Conservation (phyloP, 108 stramenopile species). For the Stephanodiscus minutulus region DNA sequence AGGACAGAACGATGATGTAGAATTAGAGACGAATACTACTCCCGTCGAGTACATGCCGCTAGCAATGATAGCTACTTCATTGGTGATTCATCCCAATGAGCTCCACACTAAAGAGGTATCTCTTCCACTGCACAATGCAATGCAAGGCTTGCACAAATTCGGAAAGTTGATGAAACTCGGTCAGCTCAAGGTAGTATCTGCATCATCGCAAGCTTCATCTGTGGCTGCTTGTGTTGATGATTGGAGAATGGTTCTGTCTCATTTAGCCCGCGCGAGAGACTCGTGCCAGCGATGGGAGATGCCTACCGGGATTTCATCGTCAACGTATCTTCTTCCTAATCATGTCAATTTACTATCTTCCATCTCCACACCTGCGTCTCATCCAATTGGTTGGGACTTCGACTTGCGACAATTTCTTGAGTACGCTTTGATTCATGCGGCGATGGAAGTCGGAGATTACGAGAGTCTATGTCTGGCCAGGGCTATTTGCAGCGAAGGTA, state of each 20-base stretch:
- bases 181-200: conserved; percentile 19
- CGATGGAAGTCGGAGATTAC: conserved; percentile 70
- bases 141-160: conserved; percentile 62
- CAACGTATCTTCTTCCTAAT: conserved; percentile 16
- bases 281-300: conserved; percentile 40
- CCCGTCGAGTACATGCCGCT: conserved; percentile 63
- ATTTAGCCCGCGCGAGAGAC: conserved; percentile 45
- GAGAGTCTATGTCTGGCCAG: conserved; percentile 71
- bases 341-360: background rate
- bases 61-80: conserved; percentile 59
- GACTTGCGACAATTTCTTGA: conserved; percentile 77
- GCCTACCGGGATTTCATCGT: conserved; percentile 37
- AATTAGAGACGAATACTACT: conserved; percentile 1
- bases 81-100: conserved; percentile 41
- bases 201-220: conserved; percentile 2
- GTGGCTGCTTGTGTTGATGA: conserved; percentile 32
- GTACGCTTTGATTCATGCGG: conserved; percentile 71
- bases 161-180: conserved; percentile 71
- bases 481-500: conserved; percentile 80
- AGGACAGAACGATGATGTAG: conserved; percentile 27
- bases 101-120: conserved; percentile 15
- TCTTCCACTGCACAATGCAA: conserved; percentile 17
- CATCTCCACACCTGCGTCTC: background rate
- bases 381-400: conserved; percentile 64
- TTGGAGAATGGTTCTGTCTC: conserved; percentile 59